Base-by-base conservation (phyloP, 106 monocot species). In the Acorus gramineus region DNA sequence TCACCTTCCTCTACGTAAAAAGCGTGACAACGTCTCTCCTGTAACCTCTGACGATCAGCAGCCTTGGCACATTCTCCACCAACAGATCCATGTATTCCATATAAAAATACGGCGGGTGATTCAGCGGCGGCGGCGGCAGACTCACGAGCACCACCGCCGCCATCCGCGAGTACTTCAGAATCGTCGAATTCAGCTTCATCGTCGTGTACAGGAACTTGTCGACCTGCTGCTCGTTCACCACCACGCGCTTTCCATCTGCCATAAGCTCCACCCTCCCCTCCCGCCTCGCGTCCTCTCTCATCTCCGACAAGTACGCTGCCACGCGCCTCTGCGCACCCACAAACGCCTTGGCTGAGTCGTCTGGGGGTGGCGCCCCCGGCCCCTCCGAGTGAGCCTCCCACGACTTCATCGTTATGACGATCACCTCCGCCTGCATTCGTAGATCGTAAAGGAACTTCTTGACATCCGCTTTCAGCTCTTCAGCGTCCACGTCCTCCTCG, bases 21-120 rank as follows among this genome's bases (percentile, higher is more conserved):
- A 98, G 66, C n/a, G 96, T 98, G 44, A 98, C 88, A 7, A 98
- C 96, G 74, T 98, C 96, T 71, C 83, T 87, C 49, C 87, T 73
- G 59, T 98, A 98, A 8, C 96, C 96, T 45, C 96, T 78, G 44
- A 98, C 96, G 55, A 92, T 91, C 62, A 98, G 66, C 79, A 98
- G 77, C 66, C 96, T 80, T 0, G 96, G 91, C 6, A 98, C 77
- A 65, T 98, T 91, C 68, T 91, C 96, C 8, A 98, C 96, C 8
- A 98, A 66, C 28, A 91, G 72, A 81, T 98, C 96, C 96, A 98
- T 83, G 61, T 98, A 98, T 71, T 98, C 96, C 96, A 92, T 91
- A 63, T 91, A 98, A 50, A 91, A 91, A 47, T 98, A 98, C 2
- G 91, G 60, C 0, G 91, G 96, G 45, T 98, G 91, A 57, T 79